Percentiles rank a stretch among this genome's conserved stretches.
Conservation (phyloP, 1,139 yeast species). For the Candida frijolesensis region DNA sequence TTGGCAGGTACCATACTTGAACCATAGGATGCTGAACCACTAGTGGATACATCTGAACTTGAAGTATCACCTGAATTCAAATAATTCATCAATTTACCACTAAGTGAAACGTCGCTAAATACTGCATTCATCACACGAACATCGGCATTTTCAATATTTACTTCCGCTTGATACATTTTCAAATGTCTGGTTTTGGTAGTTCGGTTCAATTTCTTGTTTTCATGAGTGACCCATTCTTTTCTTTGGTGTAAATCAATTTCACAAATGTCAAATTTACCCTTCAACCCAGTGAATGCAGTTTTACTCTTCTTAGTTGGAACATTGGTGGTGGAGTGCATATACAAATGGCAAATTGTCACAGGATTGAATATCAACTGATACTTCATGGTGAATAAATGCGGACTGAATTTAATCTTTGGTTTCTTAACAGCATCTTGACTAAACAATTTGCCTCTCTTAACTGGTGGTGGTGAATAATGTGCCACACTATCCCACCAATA, state of each 20-base stretch:
- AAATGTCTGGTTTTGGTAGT: slow-evolving; percentile 58
- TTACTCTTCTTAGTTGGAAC: slow-evolving; percentile 42
- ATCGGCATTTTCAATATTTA: slow-evolving; percentile 72
- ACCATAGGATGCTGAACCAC: slow-evolving; percentile 9
- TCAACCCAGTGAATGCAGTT: slow-evolving; percentile 74
- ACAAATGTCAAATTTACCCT: slow-evolving; percentile 68
- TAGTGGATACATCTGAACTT: slow-evolving; percentile 14
- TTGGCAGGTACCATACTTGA: slow-evolving; percentile 9
- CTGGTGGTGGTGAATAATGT: slow-evolving; percentile 71
- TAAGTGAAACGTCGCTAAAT: slow-evolving; percentile 58
- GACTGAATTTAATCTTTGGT: slow-evolving; percentile 64
- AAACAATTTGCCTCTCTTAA: slow-evolving; percentile 72
- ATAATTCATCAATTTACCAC: slow-evolving; percentile 49
- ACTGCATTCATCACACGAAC: slow-evolving; percentile 69
- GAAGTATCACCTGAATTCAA: slow-evolving; percentile 26
- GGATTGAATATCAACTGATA: slow-evolving; percentile 78
- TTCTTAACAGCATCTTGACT: slow-evolving; percentile 28
- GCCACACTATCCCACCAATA: slow-evolving; percentile 84
- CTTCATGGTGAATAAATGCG: slow-evolving; percentile 77
- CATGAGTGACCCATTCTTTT: slow-evolving; percentile 64
- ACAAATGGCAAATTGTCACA: slow-evolving; percentile 70
- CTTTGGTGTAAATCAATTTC: slow-evolving; percentile 82
- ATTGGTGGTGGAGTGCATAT: slow-evolving; percentile 50
- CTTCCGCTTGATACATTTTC: slow-evolving; percentile 76
- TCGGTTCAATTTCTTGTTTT: slow-evolving; percentile 58